Evolutionary conservation across 208 protist species (phyloP).

Genomic region (Leishmania lainsoni): DNA sequence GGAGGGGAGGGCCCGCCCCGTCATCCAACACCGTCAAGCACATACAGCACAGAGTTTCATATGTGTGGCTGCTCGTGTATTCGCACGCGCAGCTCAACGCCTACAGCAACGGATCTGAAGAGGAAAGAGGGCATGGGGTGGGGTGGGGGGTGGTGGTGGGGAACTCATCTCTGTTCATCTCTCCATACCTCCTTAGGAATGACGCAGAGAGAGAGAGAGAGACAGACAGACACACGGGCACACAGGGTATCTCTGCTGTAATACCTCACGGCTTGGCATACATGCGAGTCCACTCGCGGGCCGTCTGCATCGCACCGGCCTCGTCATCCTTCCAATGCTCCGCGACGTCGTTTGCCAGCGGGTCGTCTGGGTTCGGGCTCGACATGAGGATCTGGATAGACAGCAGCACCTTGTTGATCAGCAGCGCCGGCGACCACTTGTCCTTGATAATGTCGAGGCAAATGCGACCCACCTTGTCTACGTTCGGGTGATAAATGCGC

Average conservation of each 20-base stretch:
- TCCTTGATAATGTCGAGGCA: slow-evolving; percentile 99
- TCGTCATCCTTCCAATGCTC: slow-evolving; percentile 90
- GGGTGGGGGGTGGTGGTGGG: too few species aligned
- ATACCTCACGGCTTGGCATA: slow-evolving; percentile 55
- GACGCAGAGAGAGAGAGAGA: too few species aligned
- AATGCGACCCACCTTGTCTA: slow-evolving; percentile 98
- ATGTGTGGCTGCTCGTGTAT: slow-evolving; percentile 1
- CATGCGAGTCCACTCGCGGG: slow-evolving; percentile 80
- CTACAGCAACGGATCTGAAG: background rate
- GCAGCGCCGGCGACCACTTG: slow-evolving; percentile 99
- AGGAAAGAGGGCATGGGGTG: background rate
- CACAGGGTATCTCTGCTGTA: background rate
- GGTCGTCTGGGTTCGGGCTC: slow-evolving; percentile 99
- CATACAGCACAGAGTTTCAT: background rate
- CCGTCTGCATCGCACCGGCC: slow-evolving; percentile 61
- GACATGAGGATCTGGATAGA: slow-evolving; percentile 99
- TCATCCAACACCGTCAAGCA: slow-evolving; percentile 3
- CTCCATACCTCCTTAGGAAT: background rate
- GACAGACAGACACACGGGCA: slow-evolving; percentile 15
- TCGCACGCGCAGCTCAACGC: background rate
- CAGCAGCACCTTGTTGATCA: slow-evolving; percentile 99
- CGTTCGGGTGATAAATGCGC: slow-evolving; percentile 99
- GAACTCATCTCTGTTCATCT: background rate
- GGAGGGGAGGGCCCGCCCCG: background rate
- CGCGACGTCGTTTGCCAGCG: slow-evolving; percentile 99